Conservation (phyloP, 305 asterid species). For the Fraxinus floribunda region DNA sequence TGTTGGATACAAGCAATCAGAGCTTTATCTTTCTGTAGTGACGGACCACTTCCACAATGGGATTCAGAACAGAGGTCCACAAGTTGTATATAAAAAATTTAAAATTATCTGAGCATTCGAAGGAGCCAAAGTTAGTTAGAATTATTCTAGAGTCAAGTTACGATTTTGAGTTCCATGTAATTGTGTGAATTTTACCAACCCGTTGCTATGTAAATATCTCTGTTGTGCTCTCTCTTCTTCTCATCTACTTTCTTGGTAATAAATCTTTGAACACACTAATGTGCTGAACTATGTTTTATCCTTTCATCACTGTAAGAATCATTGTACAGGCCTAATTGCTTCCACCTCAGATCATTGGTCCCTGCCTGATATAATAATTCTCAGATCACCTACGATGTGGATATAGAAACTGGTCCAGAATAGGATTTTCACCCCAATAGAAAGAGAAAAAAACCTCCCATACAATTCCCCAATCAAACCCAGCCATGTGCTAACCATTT, state of each 20-base stretch:
- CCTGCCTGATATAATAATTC: not conserved
- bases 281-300: not conserved
- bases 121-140: not conserved
- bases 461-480: not conserved
- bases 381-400: not conserved
- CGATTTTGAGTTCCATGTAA: not conserved
- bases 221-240: not conserved
- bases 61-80: not conserved
- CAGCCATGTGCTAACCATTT: not conserved
- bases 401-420: not conserved
- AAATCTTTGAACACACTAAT: not conserved
- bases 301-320: not conserved
- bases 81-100: not conserved
- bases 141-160: not conserved
- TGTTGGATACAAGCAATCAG: not conserved
- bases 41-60: not conserved
- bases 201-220: not conserved
- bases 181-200: not conserved
- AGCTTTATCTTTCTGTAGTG: not conserved
- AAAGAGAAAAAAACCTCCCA: not conserved
- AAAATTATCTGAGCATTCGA: not conserved
- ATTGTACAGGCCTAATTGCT: not conserved
- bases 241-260: not conserved
- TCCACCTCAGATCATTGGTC: not conserved
- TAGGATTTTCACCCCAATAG: not conserved